phyloP scores from a whole-genome alignment of 768 basidiomycete species.

The Suillus variegatus region DNA sequence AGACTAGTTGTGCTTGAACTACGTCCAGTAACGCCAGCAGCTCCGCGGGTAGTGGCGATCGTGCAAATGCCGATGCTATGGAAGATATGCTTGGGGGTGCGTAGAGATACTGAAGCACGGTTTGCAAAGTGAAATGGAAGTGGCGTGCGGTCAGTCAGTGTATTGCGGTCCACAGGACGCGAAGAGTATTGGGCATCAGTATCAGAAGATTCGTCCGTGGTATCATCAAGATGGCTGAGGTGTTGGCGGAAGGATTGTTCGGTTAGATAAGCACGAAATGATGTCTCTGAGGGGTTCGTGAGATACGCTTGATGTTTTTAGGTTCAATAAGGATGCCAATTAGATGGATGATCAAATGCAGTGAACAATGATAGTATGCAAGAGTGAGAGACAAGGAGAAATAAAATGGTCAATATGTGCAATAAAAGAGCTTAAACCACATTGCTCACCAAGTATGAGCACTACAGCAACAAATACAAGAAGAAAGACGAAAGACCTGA shows the following conservation, averaged over 20 bases:
- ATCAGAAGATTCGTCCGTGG: constrained; percentile 51
- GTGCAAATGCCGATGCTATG: constrained; percentile 87
- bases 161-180: constrained; percentile 22
- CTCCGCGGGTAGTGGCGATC: constrained; percentile 53
- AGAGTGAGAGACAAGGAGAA: neutral
- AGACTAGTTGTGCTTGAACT: constrained; percentile 37
- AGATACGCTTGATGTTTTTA: constrained; percentile 69
- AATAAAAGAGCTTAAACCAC: constrained; percentile 9
- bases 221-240: constrained; percentile 80
- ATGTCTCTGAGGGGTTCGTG: constrained; percentile 91
- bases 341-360: constrained; percentile 11
- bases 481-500: constrained; percentile 70
- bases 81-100: constrained; percentile 88
- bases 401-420: neutral
- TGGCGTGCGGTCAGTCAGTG: constrained; percentile 27
- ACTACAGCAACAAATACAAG: constrained; percentile 68
- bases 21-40: constrained; percentile 51
- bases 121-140: constrained; percentile 81
- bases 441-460: constrained; percentile 67
- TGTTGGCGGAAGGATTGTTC: constrained; percentile 96
- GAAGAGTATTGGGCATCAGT: constrained; percentile 30
- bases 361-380: constrained; percentile 10
- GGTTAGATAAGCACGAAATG: constrained; percentile 94
- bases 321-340: constrained; percentile 13
- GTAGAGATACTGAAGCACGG: constrained; percentile 88